These are phyloP conservation scores for Diaporthe sp. DNA, from an alignment of 2,329 filamentous ascomycete genomes.

Conservation along the genomic window DNA sequence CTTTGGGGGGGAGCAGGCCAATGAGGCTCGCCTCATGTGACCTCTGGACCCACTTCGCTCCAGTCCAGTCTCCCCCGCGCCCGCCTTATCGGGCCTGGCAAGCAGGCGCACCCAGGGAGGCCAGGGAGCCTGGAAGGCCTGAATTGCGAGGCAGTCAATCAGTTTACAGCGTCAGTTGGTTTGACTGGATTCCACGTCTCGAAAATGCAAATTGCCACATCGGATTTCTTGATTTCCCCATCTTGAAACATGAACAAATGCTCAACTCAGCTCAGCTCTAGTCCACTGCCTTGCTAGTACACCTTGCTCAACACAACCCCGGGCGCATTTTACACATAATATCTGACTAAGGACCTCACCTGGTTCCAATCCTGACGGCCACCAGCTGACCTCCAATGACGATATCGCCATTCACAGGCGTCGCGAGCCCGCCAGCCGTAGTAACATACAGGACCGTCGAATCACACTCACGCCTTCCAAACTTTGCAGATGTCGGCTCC, in stretches of 20 bases:
- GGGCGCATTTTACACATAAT: not conserved
- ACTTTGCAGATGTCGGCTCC: slow-evolving; percentile 39
- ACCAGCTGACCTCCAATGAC: slow-evolving; percentile 39
- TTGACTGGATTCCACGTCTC: not conserved
- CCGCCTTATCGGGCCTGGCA: slow-evolving; percentile 27
- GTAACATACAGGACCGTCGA: slow-evolving; percentile 39
- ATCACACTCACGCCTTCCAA: slow-evolving; percentile 38
- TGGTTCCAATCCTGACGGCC: slow-evolving; percentile 30
- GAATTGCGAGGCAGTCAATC: slow-evolving; percentile 27
- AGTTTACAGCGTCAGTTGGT: not conserved
- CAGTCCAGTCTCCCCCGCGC: slow-evolving; percentile 6
- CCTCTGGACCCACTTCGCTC: slow-evolving; percentile 17
- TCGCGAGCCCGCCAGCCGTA: slow-evolving; percentile 36
- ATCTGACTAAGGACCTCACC: slow-evolving; percentile 11
- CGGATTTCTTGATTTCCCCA: slow-evolving; percentile 35
- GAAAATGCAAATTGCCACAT: slow-evolving; percentile 22
- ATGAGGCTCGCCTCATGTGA: slow-evolving; percentile 35
- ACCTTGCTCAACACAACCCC: not conserved
- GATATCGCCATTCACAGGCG: slow-evolving; percentile 40
- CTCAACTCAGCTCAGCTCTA: not conserved
- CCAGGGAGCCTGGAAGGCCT: not conserved
- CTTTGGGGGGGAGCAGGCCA: slow-evolving; percentile 31
- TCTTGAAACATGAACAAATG: slow-evolving; percentile 27
- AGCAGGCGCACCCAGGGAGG: not conserved
- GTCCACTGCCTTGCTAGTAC: not conserved